phyloP scores from a whole-genome alignment of 2,329 filamentous ascomycete species.

The Torrubiellomyces zombiae region DNA sequence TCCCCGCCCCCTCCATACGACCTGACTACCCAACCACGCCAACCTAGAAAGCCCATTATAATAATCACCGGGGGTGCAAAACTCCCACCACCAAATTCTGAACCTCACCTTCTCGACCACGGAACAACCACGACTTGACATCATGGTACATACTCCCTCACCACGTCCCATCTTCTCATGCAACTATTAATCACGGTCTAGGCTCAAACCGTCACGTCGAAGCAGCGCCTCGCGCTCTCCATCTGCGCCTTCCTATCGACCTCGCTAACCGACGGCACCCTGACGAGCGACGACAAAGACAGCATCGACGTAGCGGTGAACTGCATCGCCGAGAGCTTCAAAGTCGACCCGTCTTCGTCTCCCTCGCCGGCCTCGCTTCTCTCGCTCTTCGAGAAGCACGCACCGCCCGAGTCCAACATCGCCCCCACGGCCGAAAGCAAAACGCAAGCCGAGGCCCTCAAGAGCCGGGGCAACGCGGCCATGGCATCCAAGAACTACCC shows the following conservation, averaged over 20 bases:
- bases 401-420: too few relatives aligned
- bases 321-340: constrained; percentile 91
- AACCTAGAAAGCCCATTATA: too few relatives aligned
- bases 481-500: constrained; percentile 91
- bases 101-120: neutral
- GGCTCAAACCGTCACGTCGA: constrained; percentile 28
- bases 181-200: constrained; percentile 1
- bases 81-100: too few relatives aligned
- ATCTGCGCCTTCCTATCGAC: constrained; percentile 88
- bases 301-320: constrained; percentile 87
- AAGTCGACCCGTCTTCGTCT: constrained; percentile 68
- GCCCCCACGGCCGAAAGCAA: constrained; percentile 44
- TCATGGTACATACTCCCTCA: constrained; percentile 2
- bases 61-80: too few relatives aligned
- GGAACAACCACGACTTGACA: neutral
- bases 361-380: too few relatives aligned
- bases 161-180: neutral
- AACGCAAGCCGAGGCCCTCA: constrained; percentile 73
- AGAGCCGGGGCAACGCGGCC: constrained; percentile 80
- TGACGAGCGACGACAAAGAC: constrained; percentile 76
- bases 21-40: too few relatives aligned
- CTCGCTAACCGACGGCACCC: constrained; percentile 74
- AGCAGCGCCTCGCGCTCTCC: constrained; percentile 85
- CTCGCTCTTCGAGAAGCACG: constrained; percentile 88
- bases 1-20: too few relatives aligned